Conservation (phyloP, 495 filamentous ascomycete species). For the Xylaria scruposa region DNA sequence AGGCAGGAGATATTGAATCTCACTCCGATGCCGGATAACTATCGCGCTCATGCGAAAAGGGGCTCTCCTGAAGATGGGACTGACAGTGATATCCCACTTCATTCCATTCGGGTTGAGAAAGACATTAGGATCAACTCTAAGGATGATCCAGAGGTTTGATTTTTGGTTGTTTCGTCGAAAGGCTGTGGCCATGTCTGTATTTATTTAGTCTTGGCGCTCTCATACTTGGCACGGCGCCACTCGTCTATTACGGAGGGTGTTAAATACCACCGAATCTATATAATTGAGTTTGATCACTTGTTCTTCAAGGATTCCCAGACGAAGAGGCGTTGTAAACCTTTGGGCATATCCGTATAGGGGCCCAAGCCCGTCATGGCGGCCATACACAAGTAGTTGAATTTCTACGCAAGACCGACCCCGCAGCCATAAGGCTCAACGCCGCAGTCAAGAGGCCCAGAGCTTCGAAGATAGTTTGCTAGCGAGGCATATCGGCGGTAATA, state of each 20-base stretch:
- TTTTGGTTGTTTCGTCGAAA: background rate
- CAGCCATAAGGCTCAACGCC: too few species aligned
- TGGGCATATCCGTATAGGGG: background rate
- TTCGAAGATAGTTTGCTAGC: too few species aligned
- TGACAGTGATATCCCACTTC: conserved; percentile 14
- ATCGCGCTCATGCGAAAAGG: conserved; percentile 21
- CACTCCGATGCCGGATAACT: conserved; percentile 14
- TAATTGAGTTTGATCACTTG: background rate
- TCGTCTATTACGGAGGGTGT: background rate
- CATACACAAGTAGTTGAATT: background rate
- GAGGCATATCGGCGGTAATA: too few species aligned
- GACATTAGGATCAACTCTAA: conserved; percentile 18
- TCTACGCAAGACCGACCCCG: background rate
- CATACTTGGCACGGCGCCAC: background rate
- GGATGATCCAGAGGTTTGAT: background rate
- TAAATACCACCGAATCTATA: background rate
- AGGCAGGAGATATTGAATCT: conserved; percentile 12
- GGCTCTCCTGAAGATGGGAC: conserved; percentile 1
- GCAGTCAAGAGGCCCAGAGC: too few species aligned
- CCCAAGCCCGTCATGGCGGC: background rate
- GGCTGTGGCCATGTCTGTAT: background rate
- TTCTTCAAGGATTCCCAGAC: background rate
- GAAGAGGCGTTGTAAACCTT: background rate
- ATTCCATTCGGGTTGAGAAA: conserved; percentile 21
- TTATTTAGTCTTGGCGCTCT: background rate